Evolutionary conservation across 306 rosid species (phyloP), one percentile per base, ranked within the genome.

Genomic region (Coriaria nepalensis): DNA sequence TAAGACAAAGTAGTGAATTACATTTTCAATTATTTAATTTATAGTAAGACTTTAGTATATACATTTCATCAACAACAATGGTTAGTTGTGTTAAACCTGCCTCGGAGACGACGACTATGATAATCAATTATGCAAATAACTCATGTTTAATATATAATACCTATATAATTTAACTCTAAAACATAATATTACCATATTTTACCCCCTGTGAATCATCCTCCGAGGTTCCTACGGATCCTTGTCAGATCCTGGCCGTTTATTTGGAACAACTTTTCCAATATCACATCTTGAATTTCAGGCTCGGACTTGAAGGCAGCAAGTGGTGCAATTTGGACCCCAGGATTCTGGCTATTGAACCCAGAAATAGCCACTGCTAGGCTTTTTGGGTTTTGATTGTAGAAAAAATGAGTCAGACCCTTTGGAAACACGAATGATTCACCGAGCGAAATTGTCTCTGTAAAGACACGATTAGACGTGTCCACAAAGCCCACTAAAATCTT

Each of bases 401-500:
- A 15, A 42, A 74, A 86, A 68, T 82, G 96, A 20, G 72, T 4
- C 50, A 86, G 46, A 5, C 76, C 78, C 60, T 69, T 81, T 0
- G 88, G 88, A 40, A 79, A 77, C 10, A 86, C 90, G 52, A 79
- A 81, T 0, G 86, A 74, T 60, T 86, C 93, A 7, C 83, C 81
- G 2, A 78, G 70, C 34, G 12, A 43, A 5, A 86, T 2, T 11
- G 49, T 51, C 5, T 69, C 74, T 0, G 71, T 63, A 12, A 71
- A 76, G 0, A 54, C 49, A 0, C 63, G 66, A 13, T 81, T 60
- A 0, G 62, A 20, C 45, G 70, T 74, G 55, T 86, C 88, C 2
- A 72, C 7, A 40, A 78, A 86, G 76, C 93, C 96, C 69, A 72
- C 82, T 4, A 69, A 67, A 3, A 78, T 62, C 15, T 2, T 13